Base-by-base conservation (phyloP, 495 filamentous ascomycete genomes). In the Parmelia sp. region DNA sequence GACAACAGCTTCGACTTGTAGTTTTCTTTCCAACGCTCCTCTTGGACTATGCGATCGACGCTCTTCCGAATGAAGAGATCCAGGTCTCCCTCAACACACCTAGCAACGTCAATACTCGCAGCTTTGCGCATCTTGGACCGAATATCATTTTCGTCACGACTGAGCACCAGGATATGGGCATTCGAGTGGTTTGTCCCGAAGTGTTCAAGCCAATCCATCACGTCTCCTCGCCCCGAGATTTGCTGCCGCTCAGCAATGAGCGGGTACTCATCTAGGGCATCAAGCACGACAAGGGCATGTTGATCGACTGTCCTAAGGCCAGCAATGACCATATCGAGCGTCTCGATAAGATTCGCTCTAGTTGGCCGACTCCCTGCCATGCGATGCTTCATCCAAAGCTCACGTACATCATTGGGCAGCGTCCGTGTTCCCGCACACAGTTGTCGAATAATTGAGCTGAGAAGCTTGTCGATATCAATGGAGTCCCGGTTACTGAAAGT, bases 201-300 rank as follows among this genome's bases (percentile, higher is more conserved):
- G 9, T 17, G 5, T 29, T 62, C n/a, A 2, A 36, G 31, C 17
- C n/a, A 31, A 7, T 49, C n/a, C n/a, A 62, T n/a, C 0, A 62
- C 17, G 4, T 55, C 35, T 19, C 8, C 2, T 25, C 60, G 33
- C 15, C 2, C 60, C 39, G 45, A 23, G 27, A 6, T 35, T 45
- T n/a, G 15, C 19, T 47, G 27, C 21, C 6, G 17, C 14, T n/a
- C 42, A 45, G 3, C 31, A 1, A 25, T 19, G 19, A 37, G 6
- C 2, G 60, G 60, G 29, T 37, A 62, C 23, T 62, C 60, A 29
- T 62, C 44, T 39, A 62, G 47, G 14, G 21, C 60, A 55, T 62
- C 60, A 15, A 62, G 31, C 4, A 62, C 60, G 31, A 62, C 33
- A 49, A 40, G 37, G 10, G 29, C 35, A 31, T 62, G 31, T 40